Conservation (phyloP, 2,329 filamentous ascomycete species). For the Colletotrichum sp. region DNA sequence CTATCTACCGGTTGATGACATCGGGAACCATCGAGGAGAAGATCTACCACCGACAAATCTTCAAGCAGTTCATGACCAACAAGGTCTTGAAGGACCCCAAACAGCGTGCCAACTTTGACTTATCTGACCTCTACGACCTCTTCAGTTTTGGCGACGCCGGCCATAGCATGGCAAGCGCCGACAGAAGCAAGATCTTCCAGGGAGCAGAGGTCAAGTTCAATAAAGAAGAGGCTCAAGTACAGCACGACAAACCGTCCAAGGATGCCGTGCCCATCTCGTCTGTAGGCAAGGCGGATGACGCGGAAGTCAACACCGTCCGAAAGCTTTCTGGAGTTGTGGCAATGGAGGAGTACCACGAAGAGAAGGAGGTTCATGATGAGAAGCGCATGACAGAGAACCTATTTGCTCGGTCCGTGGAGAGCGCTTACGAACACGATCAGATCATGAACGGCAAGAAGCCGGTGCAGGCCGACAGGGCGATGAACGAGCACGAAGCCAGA, state of each 20-base stretch:
- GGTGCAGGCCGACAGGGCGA: conserved; percentile 74
- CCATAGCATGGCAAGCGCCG: conserved; percentile 68
- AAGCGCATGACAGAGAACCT: conserved; percentile 87
- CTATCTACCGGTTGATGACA: conserved; percentile 97
- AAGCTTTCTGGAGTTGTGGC: conserved; percentile 66
- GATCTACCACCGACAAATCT: conserved; percentile 98
- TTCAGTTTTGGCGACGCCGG: conserved; percentile 78
- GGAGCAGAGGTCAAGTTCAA: conserved; percentile 73
- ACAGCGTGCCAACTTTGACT: conserved; percentile 87
- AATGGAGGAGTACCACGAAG: conserved; percentile 67
- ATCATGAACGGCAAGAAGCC: conserved; percentile 81
- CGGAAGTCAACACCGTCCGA: conserved; percentile 45
- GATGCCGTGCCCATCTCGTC: conserved; percentile 14
- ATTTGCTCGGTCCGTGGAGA: conserved; percentile 86
- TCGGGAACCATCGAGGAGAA: conserved; percentile 98
- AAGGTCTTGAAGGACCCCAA: conserved; percentile 95
- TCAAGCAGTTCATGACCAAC: conserved; percentile 97
- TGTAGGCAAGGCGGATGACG: not conserved
- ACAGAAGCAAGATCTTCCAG: conserved; percentile 86
- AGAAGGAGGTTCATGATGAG: conserved; percentile 61
- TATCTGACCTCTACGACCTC: conserved; percentile 89
- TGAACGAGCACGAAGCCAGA: conserved; percentile 83
- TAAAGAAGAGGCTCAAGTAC: conserved; percentile 24
- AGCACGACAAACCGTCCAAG: conserved; percentile 25
- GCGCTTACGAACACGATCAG: conserved; percentile 90